phyloP scores from a whole-genome alignment of 306 rosid genomes.

The Abrus precatorius region DNA sequence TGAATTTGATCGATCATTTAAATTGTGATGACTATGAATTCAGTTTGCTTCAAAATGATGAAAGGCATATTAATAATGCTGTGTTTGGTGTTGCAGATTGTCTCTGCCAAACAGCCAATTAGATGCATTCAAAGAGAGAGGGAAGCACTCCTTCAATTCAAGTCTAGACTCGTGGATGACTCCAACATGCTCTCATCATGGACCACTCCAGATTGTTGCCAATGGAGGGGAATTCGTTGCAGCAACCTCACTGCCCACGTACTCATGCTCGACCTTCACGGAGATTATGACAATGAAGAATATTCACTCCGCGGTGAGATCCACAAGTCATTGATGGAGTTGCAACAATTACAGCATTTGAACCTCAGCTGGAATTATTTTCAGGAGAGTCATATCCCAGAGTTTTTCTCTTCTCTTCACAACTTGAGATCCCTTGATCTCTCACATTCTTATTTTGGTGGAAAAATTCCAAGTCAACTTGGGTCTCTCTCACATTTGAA shows the following conservation, averaged over 20 bases:
- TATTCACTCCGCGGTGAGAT: neutral
- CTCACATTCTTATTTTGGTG: neutral
- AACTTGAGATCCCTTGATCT: conserved; percentile 22
- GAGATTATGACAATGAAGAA: fast-evolving
- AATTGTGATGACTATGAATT: no score
- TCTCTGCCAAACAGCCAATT: no score
- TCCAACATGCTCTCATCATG: conserved; percentile 32
- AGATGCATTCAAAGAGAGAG: conserved; percentile 1
- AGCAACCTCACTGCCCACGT: conserved; percentile 24
- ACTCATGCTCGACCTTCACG: neutral
- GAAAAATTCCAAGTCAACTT: neutral
- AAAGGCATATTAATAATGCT: neutral
- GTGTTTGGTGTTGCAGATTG: neutral
- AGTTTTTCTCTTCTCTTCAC: neutral
- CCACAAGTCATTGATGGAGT: neutral
- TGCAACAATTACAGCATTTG: neutral
- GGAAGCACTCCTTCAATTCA: conserved; percentile 40
- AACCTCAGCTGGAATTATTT: neutral
- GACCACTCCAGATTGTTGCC: conserved; percentile 38
- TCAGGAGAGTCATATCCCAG: neutral
- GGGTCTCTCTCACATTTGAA: neutral
- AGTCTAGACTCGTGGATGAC: neutral
- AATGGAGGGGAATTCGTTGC: conserved; percentile 42
- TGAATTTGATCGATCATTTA: no score
- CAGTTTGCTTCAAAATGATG: no score